Evolutionary conservation across 495 filamentous ascomycete genomes (phyloP).

Genomic region (Letharia lupina): DNA sequence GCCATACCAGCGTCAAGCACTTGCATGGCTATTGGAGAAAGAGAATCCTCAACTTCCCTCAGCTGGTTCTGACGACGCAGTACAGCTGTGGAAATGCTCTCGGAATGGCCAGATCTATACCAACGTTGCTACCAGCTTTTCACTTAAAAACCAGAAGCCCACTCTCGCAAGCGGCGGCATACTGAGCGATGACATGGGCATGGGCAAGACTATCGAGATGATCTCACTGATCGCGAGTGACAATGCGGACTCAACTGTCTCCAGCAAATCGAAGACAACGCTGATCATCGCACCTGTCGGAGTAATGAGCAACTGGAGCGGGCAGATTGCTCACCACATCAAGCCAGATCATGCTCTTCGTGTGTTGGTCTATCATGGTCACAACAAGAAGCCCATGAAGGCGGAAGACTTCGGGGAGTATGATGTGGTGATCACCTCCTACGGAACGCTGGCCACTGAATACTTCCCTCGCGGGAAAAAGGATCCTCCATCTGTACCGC

Average conservation of each 20-base stretch:
- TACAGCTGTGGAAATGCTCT: slow-evolving; percentile 72
- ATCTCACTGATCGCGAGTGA: slow-evolving; percentile 62
- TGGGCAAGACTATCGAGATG: slow-evolving; percentile 86
- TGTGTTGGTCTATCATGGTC: slow-evolving; percentile 70
- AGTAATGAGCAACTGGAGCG: slow-evolving; percentile 90
- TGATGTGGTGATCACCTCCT: slow-evolving; percentile 79
- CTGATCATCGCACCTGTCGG: slow-evolving; percentile 77
- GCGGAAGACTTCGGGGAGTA: slow-evolving; percentile 46
- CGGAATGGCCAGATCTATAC: slow-evolving; percentile 43
- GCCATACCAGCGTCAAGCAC: slow-evolving; percentile 75
- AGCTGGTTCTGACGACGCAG: slow-evolving; percentile 51
- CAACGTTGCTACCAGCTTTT: slow-evolving; percentile 73
- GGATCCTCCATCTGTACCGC: slow-evolving; percentile 24
- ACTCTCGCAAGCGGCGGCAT: slow-evolving; percentile 71
- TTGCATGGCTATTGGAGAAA: slow-evolving; percentile 73
- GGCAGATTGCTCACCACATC: slow-evolving; percentile 71
- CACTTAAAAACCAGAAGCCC: slow-evolving; percentile 44
- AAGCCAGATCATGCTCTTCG: slow-evolving; percentile 48
- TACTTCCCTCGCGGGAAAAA: slow-evolving; percentile 30
- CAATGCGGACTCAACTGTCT: slow-evolving; percentile 39
- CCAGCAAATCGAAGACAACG: slow-evolving; percentile 40
- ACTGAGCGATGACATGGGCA: slow-evolving; percentile 88
- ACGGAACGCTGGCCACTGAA: slow-evolving; percentile 50
- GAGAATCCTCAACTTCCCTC: slow-evolving; percentile 62
- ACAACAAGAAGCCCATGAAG: slow-evolving; percentile 46